Base-by-base conservation (phyloP, 2,329 filamentous ascomycete genomes). In the Venturia oleaginea region DNA sequence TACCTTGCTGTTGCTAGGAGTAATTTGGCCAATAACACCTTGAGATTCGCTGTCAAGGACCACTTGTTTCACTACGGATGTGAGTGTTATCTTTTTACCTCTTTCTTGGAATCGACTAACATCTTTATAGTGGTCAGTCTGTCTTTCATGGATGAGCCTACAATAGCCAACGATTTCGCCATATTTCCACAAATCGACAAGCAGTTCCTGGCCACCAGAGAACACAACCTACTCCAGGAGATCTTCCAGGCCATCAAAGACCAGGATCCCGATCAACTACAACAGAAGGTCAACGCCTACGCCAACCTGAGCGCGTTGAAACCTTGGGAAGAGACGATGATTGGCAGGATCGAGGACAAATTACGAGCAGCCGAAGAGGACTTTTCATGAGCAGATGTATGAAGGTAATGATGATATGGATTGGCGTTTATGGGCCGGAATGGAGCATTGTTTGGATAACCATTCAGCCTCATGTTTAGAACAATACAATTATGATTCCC, bases 41-140 rank as follows among this genome's bases (percentile, higher is more conserved):
- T 95, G 90, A 90, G 88, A 74, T 96, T 91, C 85, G 91, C 86
- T 59, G 91, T 97, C 68, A 97, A 97, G 77, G 92, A 97, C 69
- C 97, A 97, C 78, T 87, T 97, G 72, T 83, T 97, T 72, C 96
- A 97, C 79, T 91, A 91, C 0, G 92, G 92, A 78, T 65, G 79
- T 79, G 74, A 38, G 40, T 60, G 64, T 42, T 43, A 10, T 13
- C 15, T 27, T 40, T 8, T 30, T 32, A 32, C 63, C 19, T 34
- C 22, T 7, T 8, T 13, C 19, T 19, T 2, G 8, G 19, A n/a
- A 2, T n/a, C n/a, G 2, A n/a, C 43, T 46, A n/a, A 46, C 43
- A 19, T n/a, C 19, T 46, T 8, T 8, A 2, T 46, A 46, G 43
- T 95, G 64, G 81, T 89, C 72, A 91, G 96, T 73, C 86, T 87